Conservation (phyloP, 192 early-diverging fungal genomes). For the Lunasporangiospora selenospora region DNA sequence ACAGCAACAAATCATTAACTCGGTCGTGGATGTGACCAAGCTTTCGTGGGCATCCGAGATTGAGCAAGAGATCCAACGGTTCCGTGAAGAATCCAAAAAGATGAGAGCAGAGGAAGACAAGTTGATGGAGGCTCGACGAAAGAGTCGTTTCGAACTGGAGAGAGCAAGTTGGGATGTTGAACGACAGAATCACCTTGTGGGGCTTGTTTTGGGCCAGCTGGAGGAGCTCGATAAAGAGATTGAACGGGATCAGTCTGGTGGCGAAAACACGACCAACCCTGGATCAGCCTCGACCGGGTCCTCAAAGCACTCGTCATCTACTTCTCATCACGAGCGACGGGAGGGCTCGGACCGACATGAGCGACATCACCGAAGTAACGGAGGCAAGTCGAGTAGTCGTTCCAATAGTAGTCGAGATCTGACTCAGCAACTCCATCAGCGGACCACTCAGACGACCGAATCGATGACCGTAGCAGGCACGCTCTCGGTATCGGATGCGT, state of each 20-base stretch:
- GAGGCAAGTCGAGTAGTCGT: slow-evolving; percentile 27
- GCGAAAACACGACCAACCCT: no score
- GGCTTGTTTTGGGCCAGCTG: slow-evolving; percentile 38
- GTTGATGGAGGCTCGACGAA: slow-evolving; percentile 35
- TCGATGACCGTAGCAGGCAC: neutral
- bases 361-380: slow-evolving; percentile 36
- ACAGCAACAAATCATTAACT: slow-evolving; percentile 44
- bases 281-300: neutral
- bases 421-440: slow-evolving; percentile 11
- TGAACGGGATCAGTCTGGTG: slow-evolving; percentile 17
- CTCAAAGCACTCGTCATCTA: neutral
- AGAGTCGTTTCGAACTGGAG: slow-evolving; percentile 42
- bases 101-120: slow-evolving; percentile 31
- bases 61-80: slow-evolving; percentile 32
- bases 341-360: slow-evolving; percentile 34
- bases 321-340: slow-evolving; percentile 9
- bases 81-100: slow-evolving; percentile 37
- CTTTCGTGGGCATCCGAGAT: slow-evolving; percentile 44
- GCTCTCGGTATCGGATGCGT: neutral
- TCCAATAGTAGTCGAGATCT: slow-evolving; percentile 17
- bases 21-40: slow-evolving; percentile 42
- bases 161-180: slow-evolving; percentile 47
- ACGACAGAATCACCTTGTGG: slow-evolving; percentile 47
- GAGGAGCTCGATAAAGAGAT: slow-evolving; percentile 39
- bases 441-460: slow-evolving; percentile 1